Evolutionary conservation across 257 asterid genomes (phyloP).

Genomic region (Przewalskia tangutica): DNA sequence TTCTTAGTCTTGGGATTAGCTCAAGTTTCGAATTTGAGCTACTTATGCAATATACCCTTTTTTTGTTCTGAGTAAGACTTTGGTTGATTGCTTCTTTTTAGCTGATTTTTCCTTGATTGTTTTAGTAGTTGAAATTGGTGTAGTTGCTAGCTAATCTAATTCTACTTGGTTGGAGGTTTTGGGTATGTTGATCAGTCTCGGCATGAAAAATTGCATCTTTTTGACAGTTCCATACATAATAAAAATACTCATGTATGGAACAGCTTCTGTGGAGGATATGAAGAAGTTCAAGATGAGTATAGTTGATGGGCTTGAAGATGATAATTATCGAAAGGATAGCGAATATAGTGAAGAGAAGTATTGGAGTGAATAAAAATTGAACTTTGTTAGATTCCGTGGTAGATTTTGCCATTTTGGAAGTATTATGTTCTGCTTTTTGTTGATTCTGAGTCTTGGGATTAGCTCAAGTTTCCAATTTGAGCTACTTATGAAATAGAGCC

Average conservation of each 20-base stretch:
- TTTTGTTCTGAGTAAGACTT: background rate
- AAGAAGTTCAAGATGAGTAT: constrained; percentile 31
- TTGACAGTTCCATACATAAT: background rate
- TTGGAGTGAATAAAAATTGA: constrained; percentile 52
- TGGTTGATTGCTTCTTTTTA: background rate
- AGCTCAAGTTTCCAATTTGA: background rate
- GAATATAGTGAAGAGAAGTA: constrained; percentile 39
- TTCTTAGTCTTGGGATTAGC: background rate
- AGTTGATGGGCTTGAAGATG: constrained; percentile 28
- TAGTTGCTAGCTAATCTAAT: background rate
- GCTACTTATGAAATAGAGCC: background rate
- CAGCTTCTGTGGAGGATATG: constrained; percentile 33
- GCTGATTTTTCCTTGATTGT: background rate
- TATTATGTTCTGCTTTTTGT: background rate
- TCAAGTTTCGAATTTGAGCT: background rate
- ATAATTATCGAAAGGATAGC: constrained; percentile 11
- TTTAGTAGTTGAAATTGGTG: background rate
- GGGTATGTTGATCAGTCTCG: background rate
- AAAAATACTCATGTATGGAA: no score
- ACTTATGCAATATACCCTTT: background rate
- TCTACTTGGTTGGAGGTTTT: no score
- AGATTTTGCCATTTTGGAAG: background rate
- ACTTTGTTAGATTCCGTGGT: no score
- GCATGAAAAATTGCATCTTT: background rate
- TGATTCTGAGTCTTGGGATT: background rate